Percentiles rank a stretch among this genome's conserved stretches.
Conservation (phyloP, 1,139 yeast genomes). For the Hemisphaericaspora xylanilytica region DNA sequence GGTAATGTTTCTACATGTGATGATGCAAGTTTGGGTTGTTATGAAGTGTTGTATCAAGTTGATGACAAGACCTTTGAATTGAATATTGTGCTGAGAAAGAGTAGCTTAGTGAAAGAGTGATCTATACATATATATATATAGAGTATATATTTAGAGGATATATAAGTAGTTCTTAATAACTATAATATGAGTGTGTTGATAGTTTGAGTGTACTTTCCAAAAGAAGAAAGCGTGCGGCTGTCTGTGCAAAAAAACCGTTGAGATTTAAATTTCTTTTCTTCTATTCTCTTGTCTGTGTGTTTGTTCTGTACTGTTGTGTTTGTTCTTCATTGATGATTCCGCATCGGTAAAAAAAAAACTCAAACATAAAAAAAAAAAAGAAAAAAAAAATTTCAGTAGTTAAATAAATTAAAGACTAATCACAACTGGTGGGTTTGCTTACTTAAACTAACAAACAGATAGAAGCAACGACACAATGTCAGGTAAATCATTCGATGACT, state of each 20-base stretch:
- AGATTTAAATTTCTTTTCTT: too few relatives aligned
- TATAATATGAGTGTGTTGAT: not conserved
- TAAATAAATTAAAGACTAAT: too few relatives aligned
- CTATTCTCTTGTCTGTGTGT: too few relatives aligned
- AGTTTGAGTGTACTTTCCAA: not conserved
- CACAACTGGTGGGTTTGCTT: too few relatives aligned
- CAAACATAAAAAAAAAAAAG: too few relatives aligned
- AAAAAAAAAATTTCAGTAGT: not conserved
- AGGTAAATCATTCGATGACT: slow-evolving; percentile 27
- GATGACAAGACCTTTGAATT: slow-evolving; percentile 11
- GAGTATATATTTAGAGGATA: not conserved
- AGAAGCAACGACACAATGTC: slow-evolving; percentile 18
- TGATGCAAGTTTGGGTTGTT: slow-evolving; percentile 8
- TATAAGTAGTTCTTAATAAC: not conserved
- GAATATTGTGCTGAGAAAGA: slow-evolving; percentile 12
- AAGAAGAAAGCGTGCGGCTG: not conserved
- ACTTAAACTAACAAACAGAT: too few relatives aligned
- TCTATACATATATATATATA: not conserved
- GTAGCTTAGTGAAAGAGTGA: slow-evolving; percentile 1
- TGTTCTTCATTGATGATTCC: too few relatives aligned
- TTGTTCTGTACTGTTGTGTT: too few relatives aligned
- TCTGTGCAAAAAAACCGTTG: slow-evolving; percentile 1
- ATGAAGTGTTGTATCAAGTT: slow-evolving; percentile 12
- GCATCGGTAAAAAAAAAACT: too few relatives aligned
- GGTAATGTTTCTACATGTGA: slow-evolving; percentile 6